Evolutionary conservation across 2,329 filamentous ascomycete genomes (phyloP).

Genomic region (Venturia effusa): DNA sequence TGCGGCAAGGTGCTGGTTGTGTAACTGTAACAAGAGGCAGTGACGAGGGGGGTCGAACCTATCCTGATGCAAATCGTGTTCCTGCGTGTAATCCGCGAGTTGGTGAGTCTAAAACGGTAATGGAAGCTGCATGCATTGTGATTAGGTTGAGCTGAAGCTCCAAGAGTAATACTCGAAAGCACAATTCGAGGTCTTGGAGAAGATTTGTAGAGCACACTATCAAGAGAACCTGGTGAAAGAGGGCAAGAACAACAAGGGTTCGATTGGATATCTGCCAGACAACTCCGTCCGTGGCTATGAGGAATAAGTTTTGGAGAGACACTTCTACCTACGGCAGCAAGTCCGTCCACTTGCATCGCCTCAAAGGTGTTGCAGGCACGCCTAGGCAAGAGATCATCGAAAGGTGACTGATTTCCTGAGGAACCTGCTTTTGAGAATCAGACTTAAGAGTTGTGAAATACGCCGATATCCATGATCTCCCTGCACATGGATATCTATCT

Average conservation of each 20-base stretch:
- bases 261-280: not conserved
- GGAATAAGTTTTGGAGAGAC: not conserved
- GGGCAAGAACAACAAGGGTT: not conserved
- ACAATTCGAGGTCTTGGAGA: not conserved
- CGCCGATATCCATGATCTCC: not conserved
- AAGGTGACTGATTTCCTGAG: not conserved
- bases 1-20: not conserved
- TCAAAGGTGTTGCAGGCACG: not conserved
- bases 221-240: not conserved
- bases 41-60: not conserved
- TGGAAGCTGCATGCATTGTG: not conserved
- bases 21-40: not conserved
- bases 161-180: not conserved
- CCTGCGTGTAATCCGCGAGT: not conserved
- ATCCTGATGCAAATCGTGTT: not conserved
- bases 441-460: not conserved
- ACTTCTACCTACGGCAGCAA: not conserved
- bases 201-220: not conserved
- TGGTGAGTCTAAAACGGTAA: not conserved
- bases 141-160: not conserved
- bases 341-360: not conserved
- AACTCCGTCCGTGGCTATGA: not conserved
- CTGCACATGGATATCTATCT: not conserved
- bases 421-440: too few species aligned
- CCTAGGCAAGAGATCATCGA: not conserved